phyloP scores from a whole-genome alignment of 1,139 yeast species.

The Pichia sp. region DNA sequence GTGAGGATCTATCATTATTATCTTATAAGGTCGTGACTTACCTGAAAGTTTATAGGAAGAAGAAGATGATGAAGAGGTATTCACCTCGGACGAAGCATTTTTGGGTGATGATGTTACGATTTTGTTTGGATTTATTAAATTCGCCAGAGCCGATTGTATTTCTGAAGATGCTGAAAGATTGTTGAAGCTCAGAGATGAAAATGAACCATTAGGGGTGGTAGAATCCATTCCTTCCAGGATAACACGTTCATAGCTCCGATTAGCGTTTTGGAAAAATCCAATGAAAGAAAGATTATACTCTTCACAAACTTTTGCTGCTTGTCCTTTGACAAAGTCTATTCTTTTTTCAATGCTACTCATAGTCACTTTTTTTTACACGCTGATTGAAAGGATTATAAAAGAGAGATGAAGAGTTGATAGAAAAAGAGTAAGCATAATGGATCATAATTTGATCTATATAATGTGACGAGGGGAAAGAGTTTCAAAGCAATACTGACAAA shows the following conservation, averaged over 20 bases:
- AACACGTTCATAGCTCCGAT: constrained; percentile 9
- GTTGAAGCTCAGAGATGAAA: constrained; percentile 4
- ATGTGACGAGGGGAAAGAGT: background rate
- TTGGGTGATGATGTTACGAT: constrained; percentile 10
- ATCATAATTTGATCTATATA: constrained; percentile 7
- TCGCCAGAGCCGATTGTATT: constrained; percentile 10
- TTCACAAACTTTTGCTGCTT: constrained; percentile 11
- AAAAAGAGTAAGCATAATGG: background rate
- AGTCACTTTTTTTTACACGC: background rate
- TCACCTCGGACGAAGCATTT: background rate
- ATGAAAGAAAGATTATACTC: constrained; percentile 12
- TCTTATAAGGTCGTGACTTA: constrained; percentile 9
- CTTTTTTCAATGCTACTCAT: constrained; percentile 8
- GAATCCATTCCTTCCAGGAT: constrained; percentile 13
- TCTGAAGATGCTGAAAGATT: constrained; percentile 11
- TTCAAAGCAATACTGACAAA: background rate
- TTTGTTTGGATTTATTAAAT: constrained; percentile 8
- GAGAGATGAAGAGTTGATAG: background rate
- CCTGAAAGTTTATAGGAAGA: background rate
- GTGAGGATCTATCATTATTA: constrained; percentile 20
- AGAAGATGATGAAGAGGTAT: constrained; percentile 2
- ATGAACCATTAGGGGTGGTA: constrained; percentile 13
- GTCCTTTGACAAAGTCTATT: constrained; percentile 5
- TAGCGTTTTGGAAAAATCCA: constrained; percentile 16
- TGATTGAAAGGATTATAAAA: background rate